Evolutionary conservation across 768 basidiomycete genomes (phyloP), one percentile per base, ranked within the genome.

Genomic region (Boletus tomentosulus): DNA sequence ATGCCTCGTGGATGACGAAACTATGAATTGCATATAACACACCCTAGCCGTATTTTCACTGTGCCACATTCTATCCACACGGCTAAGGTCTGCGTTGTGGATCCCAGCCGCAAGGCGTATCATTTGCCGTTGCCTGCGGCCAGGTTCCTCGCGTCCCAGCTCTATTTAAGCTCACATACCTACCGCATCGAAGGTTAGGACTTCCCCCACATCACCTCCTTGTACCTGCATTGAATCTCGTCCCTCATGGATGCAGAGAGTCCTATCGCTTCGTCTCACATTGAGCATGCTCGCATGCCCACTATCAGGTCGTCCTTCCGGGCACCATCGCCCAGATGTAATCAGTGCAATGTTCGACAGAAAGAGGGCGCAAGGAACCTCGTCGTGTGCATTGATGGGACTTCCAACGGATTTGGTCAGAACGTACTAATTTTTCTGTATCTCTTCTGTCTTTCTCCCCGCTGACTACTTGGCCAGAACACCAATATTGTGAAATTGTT

Each of bases 401-500:
- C 48, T 19, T 38, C 48, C 3, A 46, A 49, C 11, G 7, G 5
- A 2, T 27, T 49, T 6, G 48, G 48, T 13, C 27, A 30, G 28
- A 49, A 49, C 28, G 37, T 49, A 7, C 33, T 11, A n/a, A 30
- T 19, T n/a, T 16, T 5, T n/a, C 37, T 16, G 15, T n/a, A 38
- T n/a, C 9, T n/a, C 37, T 38, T 38, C 12, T 3, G n/a, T 38
- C 37, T 38, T n/a, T 25, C 42, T 25, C 9, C 37, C 13, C 16
- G 39, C 53, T 65, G 12, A 65, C 34, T 10, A 27, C 12, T 12
- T 30, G 24, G 19, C 11, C 51, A 76, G 74, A 73, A 72, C 38
- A 72, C 71, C 50, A 71, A 74, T 33, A 62, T 75, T n/a, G 60
- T 74, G n/a, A 70, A 73, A 48, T 47, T 74, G 2, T 73, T 73